A percentile compares a stretch with the other conserved stretches of the same genome.
phyloP scores from a whole-genome alignment of 306 rosid genomes.

The Adenanthera pavonina region DNA sequence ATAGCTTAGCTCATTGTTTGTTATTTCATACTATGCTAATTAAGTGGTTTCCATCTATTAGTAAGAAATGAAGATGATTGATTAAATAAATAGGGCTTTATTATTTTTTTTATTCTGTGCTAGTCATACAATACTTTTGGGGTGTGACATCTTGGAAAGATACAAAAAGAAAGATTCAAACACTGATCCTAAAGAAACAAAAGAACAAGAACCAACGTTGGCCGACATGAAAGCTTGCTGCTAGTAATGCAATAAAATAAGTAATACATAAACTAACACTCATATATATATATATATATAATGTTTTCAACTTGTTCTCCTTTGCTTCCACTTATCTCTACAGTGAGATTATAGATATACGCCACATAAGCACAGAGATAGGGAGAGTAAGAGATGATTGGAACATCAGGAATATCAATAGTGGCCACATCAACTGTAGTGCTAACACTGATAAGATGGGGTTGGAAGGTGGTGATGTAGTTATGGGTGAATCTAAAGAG shows the following conservation, averaged over 20 bases:
- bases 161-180: background rate
- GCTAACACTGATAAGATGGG: background rate
- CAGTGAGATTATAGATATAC: background rate
- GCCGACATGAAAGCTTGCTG: background rate
- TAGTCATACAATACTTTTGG: too few relatives aligned
- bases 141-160: background rate
- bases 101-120: too few relatives aligned
- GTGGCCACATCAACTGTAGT: background rate
- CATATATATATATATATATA: background rate
- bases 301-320: background rate
- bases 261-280: background rate
- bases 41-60: too few relatives aligned
- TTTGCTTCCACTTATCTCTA: background rate
- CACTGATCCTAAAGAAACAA: background rate
- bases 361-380: background rate
- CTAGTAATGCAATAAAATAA: background rate
- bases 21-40: too few relatives aligned
- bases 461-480: conserved; percentile 54
- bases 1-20: too few relatives aligned
- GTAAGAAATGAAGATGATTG: too few relatives aligned
- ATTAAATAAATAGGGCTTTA: too few relatives aligned
- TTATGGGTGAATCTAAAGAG: conserved; percentile 64
- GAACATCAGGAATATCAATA: background rate
- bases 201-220: background rate
- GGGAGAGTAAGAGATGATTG: background rate